Percentiles rank a stretch among this genome's conserved stretches.
These are phyloP conservation scores for Cryphonectria parasitica DNA, from an alignment of 2,329 filamentous ascomycete species.

Conservation along the genomic window DNA sequence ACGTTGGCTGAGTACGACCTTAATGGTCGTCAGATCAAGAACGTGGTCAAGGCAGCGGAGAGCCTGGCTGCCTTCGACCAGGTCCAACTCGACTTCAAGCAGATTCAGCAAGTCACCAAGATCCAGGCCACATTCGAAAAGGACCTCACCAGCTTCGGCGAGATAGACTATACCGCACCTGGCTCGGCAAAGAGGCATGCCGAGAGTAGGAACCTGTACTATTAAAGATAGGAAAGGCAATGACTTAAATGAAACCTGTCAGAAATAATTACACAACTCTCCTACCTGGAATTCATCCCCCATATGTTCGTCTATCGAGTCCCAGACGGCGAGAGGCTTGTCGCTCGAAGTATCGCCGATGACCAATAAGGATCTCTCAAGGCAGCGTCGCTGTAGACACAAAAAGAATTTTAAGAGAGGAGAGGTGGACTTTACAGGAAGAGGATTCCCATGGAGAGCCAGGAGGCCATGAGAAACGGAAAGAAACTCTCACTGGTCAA, in stretches of 20 bases:
- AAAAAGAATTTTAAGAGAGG: not conserved
- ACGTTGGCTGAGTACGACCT: slow-evolving; percentile 31
- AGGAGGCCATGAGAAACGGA: not conserved
- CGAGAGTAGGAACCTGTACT: slow-evolving; percentile 25
- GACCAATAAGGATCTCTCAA: not conserved
- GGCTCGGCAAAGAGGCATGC: slow-evolving; percentile 27
- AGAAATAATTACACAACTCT: not conserved
- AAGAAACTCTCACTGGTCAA: not conserved
- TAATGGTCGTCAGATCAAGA: slow-evolving; percentile 38
- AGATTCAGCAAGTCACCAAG: slow-evolving; percentile 37
- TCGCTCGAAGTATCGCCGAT: not conserved
- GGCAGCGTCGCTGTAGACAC: not conserved
- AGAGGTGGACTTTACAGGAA: not conserved
- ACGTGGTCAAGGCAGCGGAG: slow-evolving; percentile 37
- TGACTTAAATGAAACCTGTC: not conserved
- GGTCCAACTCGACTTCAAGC: slow-evolving; percentile 35
- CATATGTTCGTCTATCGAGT: not conserved
- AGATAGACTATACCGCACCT: slow-evolving; percentile 31
- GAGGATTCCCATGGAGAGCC: not conserved
- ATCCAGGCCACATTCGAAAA: slow-evolving; percentile 40
- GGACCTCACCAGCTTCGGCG: slow-evolving; percentile 32
- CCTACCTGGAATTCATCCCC: not conserved
- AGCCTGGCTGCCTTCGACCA: slow-evolving; percentile 40
- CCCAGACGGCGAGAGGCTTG: not conserved
- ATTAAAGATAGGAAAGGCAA: not conserved